Percentiles rank a stretch among this genome's conserved stretches.
Conservation (phyloP, 108 stramenopile species). For the Conticribra weissflogii region DNA sequence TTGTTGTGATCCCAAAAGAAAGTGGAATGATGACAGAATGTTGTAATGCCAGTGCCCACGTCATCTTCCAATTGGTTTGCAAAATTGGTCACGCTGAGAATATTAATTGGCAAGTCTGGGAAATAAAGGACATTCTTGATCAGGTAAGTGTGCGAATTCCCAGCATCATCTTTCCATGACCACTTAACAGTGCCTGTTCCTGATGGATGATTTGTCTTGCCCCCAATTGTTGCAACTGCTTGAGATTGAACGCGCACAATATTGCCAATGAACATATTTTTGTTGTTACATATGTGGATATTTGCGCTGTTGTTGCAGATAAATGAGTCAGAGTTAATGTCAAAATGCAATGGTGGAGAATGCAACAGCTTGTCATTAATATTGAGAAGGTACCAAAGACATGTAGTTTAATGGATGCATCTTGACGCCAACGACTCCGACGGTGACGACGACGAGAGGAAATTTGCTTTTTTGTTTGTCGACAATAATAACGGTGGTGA, state of each 20-base stretch:
- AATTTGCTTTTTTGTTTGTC: no score
- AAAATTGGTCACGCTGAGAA: no score
- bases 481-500: no score
- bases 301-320: slow-evolving; percentile 8
- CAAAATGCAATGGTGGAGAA: not conserved
- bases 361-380: not conserved
- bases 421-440: no score
- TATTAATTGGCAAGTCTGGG: no score
- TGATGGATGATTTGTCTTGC: not conserved
- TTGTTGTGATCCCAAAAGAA: no score
- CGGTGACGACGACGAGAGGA: no score
- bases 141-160: not conserved
- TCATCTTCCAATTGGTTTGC: no score
- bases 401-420: not conserved
- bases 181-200: slow-evolving; percentile 16
- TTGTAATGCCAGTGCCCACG: no score
- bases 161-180: slow-evolving; percentile 14
- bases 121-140: slow-evolving; percentile 8
- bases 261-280: slow-evolving; percentile 14
- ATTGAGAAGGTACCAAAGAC: not conserved
- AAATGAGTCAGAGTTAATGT: not conserved
- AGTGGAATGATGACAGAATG: no score
- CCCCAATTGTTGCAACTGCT: slow-evolving; percentile 20
- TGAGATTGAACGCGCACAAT: not conserved
- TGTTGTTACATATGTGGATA: slow-evolving; percentile 8